Conservation (phyloP, 352 stramenopile genomes). For the Pythium angustatum region DNA sequence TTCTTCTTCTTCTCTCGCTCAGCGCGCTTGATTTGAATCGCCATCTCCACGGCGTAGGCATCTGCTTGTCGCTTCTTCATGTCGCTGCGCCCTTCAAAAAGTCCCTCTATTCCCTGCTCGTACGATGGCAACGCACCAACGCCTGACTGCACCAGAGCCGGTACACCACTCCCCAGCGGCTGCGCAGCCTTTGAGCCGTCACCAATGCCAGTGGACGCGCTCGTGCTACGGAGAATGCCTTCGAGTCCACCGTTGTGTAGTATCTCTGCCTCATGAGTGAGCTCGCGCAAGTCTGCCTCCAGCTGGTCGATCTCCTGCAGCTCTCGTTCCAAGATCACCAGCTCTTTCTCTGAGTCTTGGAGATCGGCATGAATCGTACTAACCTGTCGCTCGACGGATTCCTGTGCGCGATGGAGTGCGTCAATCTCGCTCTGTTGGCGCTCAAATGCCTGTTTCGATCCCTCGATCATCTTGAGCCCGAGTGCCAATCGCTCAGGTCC, state of each 20-base stretch:
- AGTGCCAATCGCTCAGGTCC: constrained; percentile 89
- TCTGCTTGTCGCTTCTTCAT: constrained; percentile 67
- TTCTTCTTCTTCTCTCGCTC: constrained; percentile 92
- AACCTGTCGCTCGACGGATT: constrained; percentile 86
- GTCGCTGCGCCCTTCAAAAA: constrained; percentile 49
- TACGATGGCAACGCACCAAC: constrained; percentile 32
- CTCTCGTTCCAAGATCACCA: constrained; percentile 89
- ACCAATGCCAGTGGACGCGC: not conserved
- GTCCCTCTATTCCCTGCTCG: constrained; percentile 46
- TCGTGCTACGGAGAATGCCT: constrained; percentile 39
- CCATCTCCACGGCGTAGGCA: constrained; percentile 92
- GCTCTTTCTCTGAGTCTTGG: constrained; percentile 89
- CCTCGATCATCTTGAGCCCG: constrained; percentile 91
- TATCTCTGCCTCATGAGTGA: constrained; percentile 91
- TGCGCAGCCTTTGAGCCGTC: constrained; percentile 28
- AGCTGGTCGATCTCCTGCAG: constrained; percentile 93
- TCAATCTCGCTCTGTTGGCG: constrained; percentile 92
- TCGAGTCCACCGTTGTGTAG: constrained; percentile 71
- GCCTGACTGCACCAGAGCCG: not conserved
- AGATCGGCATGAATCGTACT: constrained; percentile 90
- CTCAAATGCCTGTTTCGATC: constrained; percentile 92
- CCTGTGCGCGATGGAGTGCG: constrained; percentile 89
- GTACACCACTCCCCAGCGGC: constrained; percentile 59
- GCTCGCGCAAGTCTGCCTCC: constrained; percentile 85
- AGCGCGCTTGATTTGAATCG: constrained; percentile 91